phyloP scores from a whole-genome alignment of 176 grass and related monocot genomes.

The Phoenix dactylifera region DNA sequence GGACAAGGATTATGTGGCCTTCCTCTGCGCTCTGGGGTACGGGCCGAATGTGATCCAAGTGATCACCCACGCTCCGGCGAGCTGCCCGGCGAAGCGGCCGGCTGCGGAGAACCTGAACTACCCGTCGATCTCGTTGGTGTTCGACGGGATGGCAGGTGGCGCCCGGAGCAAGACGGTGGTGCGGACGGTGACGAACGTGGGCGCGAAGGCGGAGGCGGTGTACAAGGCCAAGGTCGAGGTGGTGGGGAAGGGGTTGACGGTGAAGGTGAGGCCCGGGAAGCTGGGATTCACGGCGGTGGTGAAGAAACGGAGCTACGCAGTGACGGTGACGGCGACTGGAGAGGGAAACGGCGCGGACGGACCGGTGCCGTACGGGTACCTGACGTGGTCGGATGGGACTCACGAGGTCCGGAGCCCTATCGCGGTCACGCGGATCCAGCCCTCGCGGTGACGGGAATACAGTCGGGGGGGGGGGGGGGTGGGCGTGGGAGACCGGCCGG shows the following conservation, averaged over 20 bases:
- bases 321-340: constrained; percentile 29
- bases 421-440: background rate
- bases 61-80: constrained; percentile 62
- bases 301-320: constrained; percentile 49
- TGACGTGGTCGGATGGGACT: constrained; percentile 72
- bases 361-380: constrained; percentile 36
- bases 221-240: constrained; percentile 67
- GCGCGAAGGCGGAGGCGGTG: constrained; percentile 28
- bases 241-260: constrained; percentile 17
- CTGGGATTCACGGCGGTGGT: constrained; percentile 43
- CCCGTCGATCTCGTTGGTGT: constrained; percentile 82
- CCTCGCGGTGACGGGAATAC: no score
- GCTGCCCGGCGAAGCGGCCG: constrained; percentile 35
- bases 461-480: no score
- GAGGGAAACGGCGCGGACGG: background rate
- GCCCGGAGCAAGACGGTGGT: constrained; percentile 44
- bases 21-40: constrained; percentile 91
- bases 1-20: constrained; percentile 65
- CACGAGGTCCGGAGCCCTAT: constrained; percentile 30
- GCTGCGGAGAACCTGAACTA: constrained; percentile 78
- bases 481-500: no score
- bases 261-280: constrained; percentile 49
- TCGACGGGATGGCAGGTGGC: constrained; percentile 30
- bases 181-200: constrained; percentile 63
- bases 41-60: constrained; percentile 67